A percentile compares a stretch with the other conserved stretches of the same genome.
Conservation (phyloP, 176 grass and related monocot genomes). For the Stipa capillata region DNA sequence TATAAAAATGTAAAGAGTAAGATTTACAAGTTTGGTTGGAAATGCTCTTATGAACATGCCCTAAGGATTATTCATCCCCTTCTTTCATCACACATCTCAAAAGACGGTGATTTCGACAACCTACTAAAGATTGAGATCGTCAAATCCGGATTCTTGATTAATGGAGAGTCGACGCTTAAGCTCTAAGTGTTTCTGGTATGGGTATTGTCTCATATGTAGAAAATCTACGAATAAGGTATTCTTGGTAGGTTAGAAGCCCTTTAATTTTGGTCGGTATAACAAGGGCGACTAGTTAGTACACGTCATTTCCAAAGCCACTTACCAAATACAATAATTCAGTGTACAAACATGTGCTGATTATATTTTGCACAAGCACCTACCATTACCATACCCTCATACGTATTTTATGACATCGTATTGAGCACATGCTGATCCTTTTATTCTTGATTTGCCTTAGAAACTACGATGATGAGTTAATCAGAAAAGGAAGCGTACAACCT, state of each 20-base stretch:
- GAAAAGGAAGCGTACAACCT: constrained; percentile 2
- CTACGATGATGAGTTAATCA: constrained; percentile 19
- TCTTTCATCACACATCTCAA: neutral
- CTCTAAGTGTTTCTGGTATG: neutral
- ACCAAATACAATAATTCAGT: neutral
- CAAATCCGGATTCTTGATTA: neutral
- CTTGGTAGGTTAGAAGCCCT: neutral
- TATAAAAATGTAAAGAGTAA: no score
- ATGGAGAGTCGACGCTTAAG: neutral
- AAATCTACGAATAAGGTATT: neutral
- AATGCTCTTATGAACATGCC: no score
- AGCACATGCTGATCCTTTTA: constrained; percentile 29
- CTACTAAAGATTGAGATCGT: neutral
- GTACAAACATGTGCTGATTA: neutral
- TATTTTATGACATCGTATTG: neutral
- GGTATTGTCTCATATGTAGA: neutral
- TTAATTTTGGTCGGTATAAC: neutral
- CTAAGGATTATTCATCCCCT: neutral
- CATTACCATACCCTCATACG: neutral
- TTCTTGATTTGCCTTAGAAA: constrained; percentile 40
- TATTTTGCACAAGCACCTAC: constrained; percentile 9
- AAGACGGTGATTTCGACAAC: neutral
- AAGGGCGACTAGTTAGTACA: neutral
- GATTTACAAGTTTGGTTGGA: no score
- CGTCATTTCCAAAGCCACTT: neutral